A percentile compares a stretch with the other conserved stretches of the same genome.
Evolutionary conservation across 2,329 filamentous ascomycete species (phyloP).

Genomic region (Cladobotryum mycophilum): DNA sequence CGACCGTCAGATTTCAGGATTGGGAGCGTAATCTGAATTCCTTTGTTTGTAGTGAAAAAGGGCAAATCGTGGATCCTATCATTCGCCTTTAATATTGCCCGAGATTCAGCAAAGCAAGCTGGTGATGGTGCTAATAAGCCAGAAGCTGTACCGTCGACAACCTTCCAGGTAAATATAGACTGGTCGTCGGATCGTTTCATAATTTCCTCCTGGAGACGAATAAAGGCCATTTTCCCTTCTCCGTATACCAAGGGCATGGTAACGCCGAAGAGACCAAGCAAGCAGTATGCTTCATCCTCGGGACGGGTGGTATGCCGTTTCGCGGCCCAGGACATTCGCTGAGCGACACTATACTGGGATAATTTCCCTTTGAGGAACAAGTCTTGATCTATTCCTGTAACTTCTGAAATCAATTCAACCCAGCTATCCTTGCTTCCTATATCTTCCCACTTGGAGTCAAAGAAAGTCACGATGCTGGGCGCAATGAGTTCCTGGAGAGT

Average conservation of each 20-base stretch:
- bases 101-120: too few relatives aligned
- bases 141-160: background rate
- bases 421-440: slow-evolving; percentile 20
- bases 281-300: slow-evolving; percentile 24
- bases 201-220: slow-evolving; percentile 22
- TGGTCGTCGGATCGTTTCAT: slow-evolving; percentile 4
- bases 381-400: slow-evolving; percentile 19
- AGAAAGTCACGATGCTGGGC: slow-evolving; percentile 21
- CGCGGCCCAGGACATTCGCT: slow-evolving; percentile 23
- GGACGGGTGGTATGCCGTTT: slow-evolving; percentile 17
- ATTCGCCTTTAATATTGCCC: background rate
- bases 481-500: slow-evolving; percentile 26
- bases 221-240: slow-evolving; percentile 19
- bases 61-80: slow-evolving; percentile 2
- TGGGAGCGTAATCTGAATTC: slow-evolving; percentile 6
- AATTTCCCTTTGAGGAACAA: slow-evolving; percentile 7
- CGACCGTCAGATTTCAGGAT: too few relatives aligned
- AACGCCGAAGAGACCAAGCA: slow-evolving; percentile 24
- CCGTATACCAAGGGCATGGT: slow-evolving; percentile 26
- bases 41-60: slow-evolving; percentile 14
- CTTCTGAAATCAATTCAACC: slow-evolving; percentile 13
- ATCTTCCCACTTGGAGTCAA: slow-evolving; percentile 18
- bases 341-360: slow-evolving; percentile 12
- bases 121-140: too few relatives aligned
- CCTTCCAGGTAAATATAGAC: slow-evolving; percentile 1